Evolutionary conservation across 1,284 basidiomycete genomes (phyloP), one percentile per base, ranked within the genome.

Genomic region (Sparassis latifolia): DNA sequence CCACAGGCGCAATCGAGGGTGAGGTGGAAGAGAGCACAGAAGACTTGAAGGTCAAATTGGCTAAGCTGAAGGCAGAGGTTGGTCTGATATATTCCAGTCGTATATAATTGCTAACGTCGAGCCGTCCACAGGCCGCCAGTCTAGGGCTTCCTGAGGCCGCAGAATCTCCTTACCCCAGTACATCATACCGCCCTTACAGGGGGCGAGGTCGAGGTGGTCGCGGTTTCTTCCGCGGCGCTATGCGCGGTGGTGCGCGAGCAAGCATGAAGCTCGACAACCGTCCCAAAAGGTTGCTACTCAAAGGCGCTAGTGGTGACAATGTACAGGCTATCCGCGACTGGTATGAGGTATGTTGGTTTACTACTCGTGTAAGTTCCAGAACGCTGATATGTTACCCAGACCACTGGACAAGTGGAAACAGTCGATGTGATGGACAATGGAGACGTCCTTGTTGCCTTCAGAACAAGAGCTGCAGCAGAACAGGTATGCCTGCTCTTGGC

Each of bases 201-300:
- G 88, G 80, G 6, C 79, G 90, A n/a, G 88, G 80, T 6, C 75
- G 86, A 48, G 84, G 83, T 2, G 75, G 72, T 2, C 72, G 71
- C 30, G 73, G 79, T 20, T 82, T 74, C 63, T 78, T 73, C 60
- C 79, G 83, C 41, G 84, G 85, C 48, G 77, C 71, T 20, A 75
- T 75, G 58, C 78, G 86, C 47, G 86, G 88, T 44, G 84, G 80
- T 37, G 74, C 79, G 10, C 74, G 84, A 46, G 71, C 70, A 2
- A 89, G 80, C 58, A 89, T 96, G 84, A 87, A 88, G 58, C 79
- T 97, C 29, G 94, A 97, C 69, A 94, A 96, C 61, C 82, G 94
- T 20, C 89, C 94, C 3, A 90, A 86, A 68, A 85, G 81, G 63
- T 69, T 97, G 32, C 68, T 88, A 42, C 72, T 97, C 38, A 84